Base-by-base conservation (phyloP, 768 basidiomycete species). In the Tylopilus intermedius region DNA sequence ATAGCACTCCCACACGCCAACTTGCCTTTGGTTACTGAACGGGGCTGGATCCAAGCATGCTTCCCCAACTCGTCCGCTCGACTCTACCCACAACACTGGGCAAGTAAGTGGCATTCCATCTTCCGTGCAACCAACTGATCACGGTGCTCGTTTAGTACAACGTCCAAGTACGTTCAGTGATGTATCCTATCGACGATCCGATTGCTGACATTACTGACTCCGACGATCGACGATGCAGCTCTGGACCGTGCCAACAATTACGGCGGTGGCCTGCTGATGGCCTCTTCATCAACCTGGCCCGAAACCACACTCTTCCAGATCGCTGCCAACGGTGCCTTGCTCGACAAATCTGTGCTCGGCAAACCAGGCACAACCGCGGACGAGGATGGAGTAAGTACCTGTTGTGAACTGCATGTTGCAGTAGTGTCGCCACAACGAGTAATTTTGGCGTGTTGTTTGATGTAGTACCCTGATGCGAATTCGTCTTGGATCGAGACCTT, bases 301-400 rank as follows among this genome's bases (percentile, higher is more conserved):
- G 50, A 82, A 37, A 76, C 83, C 0, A 74, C 86, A 0, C 67
- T 76, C 7, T 76, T 81, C 67, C 76, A 81, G 63, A 80, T 82
- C 60, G 62, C 75, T n/a, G 73, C 71, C 8, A 71, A 64, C 45
- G 78, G 78, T 7, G 71, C 80, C 5, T 52, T 73, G 1, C 66
- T 75, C 13, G 56, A 73, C 67, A 81, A 81, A 61, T 71, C 82
- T 51, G 76, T 82, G 52, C 79, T 82, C 54, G 80, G 80, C 0
- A 82, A 82, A 63, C 80, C 79, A 8, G 73, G 69, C 2, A 75
- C 66, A 24, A 32, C 64, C 1, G 61, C 60, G 3, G 75, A 76
- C 26, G 78, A 53, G 87, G 85, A 27, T 90, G 88, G 88, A 77
- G 83, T 83, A 54, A 69, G 84, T 72, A 26, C 8, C 14, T 39